Evolutionary conservation across 2,329 filamentous ascomycete genomes (phyloP), one percentile per base, ranked within the genome.

Genomic region (Colletotrichum costaricense): DNA sequence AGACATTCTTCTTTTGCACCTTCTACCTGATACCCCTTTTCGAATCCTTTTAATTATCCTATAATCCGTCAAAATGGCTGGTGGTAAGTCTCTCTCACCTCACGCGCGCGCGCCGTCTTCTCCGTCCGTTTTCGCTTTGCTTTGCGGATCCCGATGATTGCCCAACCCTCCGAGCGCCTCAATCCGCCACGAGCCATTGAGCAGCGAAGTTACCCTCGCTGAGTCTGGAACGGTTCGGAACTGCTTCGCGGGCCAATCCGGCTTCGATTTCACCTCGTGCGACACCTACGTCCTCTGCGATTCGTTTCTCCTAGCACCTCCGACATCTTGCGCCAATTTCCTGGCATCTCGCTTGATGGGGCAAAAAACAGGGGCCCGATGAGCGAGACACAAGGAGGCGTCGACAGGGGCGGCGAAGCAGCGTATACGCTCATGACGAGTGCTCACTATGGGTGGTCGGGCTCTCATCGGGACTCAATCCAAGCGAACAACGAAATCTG

Each of bases 11-110:
- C 74, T 75, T 74, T 74, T 75, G 74, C 72, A 72, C 62, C n/a
- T 56, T 70, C 49, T 60, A 57, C 74, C 67, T 80, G 79, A 78
- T 80, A 73, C 68, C 75, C 76, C 74, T 64, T 74, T 70, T 73
- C 76, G 42, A 72, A 22, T 33, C 63, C 55, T 62, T 46, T 58
- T 70, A 75, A 75, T 75, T 75, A 38, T 56, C 67, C 54, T 73
- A 58, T 66, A 67, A 68, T 71, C 72, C 69, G 63, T 65, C 74
- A 85, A 80, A 82, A 86, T 86, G 84, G 84, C 84, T 82, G 83
- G 83, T 78, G 84, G 84, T 86, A 83, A 85, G 84, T 86, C 14
- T 35, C 38, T 56, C 22, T 14, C 14, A 19, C 35, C 28, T n/a
- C 56, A 35, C 64, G 57, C 63, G 64, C 46, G 38, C 14, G 6